phyloP scores from a whole-genome alignment of 177 flowering plant species.

The Tripterygium wilfordii region DNA sequence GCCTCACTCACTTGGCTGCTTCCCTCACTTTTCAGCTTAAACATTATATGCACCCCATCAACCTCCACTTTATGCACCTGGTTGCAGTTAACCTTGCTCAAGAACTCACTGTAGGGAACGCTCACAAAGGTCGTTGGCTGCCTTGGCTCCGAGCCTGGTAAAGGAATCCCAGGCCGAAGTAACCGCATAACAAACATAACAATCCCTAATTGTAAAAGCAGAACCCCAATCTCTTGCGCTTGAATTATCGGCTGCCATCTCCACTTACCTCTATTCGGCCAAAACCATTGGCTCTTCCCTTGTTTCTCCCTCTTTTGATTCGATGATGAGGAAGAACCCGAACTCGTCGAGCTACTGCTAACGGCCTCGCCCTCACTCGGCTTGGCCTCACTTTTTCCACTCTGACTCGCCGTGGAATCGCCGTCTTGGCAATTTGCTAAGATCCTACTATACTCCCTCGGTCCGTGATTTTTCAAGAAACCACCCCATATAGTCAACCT shows the following conservation, averaged over 20 bases:
- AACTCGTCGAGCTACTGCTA: conserved; percentile 15
- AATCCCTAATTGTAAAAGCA: conserved; percentile 78
- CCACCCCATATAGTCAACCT: conserved; percentile 22
- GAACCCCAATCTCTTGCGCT: conserved; percentile 72
- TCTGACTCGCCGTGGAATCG: conserved; percentile 34
- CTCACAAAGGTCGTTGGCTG: conserved; percentile 55
- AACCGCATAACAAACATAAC: conserved; percentile 77
- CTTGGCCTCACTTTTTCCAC: conserved; percentile 31
- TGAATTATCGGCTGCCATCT: conserved; percentile 82
- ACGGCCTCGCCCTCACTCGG: conserved; percentile 22
- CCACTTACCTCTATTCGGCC: conserved; percentile 41
- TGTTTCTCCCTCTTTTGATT: conserved; percentile 43
- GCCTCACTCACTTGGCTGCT: conserved; percentile 29
- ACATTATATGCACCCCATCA: conserved; percentile 91
- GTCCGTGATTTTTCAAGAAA: conserved; percentile 4
- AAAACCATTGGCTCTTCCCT: conserved; percentile 33
- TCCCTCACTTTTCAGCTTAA: conserved; percentile 54
- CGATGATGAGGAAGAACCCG: conserved; percentile 23
- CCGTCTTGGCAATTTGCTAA: conserved; percentile 43
- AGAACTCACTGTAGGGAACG: conserved; percentile 92
- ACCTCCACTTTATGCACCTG: conserved; percentile 91
- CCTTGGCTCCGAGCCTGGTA: conserved; percentile 78
- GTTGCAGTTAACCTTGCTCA: conserved; percentile 67
- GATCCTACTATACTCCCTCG: conserved; percentile 11
- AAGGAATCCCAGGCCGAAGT: conserved; percentile 72